A percentile compares a stretch with the other conserved stretches of the same genome.
These are phyloP conservation scores for Haplosporangium gracile DNA, from an alignment of 192 early-diverging fungal species.

Conservation along the genomic window DNA sequence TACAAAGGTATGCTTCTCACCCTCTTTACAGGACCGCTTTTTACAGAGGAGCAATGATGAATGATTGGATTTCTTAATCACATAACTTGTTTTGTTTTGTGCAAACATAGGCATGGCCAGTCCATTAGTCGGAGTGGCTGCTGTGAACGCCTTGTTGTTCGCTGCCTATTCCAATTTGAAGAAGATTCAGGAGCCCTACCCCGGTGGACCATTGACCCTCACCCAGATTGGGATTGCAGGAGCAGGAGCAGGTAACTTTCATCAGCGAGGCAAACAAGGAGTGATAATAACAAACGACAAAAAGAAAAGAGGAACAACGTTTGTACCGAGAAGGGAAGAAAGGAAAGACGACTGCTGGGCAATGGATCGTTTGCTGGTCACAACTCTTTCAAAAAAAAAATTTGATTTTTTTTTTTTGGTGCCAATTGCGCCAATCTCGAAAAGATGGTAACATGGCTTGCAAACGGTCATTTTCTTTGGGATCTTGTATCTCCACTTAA, in stretches of 20 bases:
- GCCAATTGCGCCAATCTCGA: conserved; percentile 9
- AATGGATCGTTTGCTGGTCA: background rate
- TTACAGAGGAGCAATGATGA: background rate
- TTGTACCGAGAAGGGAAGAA: background rate
- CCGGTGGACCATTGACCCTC: conserved; percentile 68
- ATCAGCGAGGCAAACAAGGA: background rate
- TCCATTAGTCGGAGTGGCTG: conserved; percentile 84
- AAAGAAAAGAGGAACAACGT: background rate
- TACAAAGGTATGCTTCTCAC: conserved; percentile 73
- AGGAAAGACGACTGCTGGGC: background rate
- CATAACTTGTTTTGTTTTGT: background rate
- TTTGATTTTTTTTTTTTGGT: background rate
- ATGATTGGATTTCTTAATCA: background rate
- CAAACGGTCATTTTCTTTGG: background rate
- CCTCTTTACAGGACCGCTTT: background rate
- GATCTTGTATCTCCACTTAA: background rate
- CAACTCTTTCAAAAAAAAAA: background rate
- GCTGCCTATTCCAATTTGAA: conserved; percentile 81
- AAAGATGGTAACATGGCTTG: conserved; percentile 6
- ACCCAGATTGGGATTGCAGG: conserved; percentile 87
- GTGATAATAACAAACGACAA: background rate
- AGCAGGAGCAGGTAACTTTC: conserved; percentile 77
- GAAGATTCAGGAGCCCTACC: conserved; percentile 62
- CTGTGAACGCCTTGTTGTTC: conserved; percentile 90
- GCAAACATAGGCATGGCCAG: conserved; percentile 75